A percentile compares a stretch with the other conserved stretches of the same genome.
Evolutionary conservation across 768 basidiomycete species (phyloP).

Genomic region (Sporobolomyces pararoseus): DNA sequence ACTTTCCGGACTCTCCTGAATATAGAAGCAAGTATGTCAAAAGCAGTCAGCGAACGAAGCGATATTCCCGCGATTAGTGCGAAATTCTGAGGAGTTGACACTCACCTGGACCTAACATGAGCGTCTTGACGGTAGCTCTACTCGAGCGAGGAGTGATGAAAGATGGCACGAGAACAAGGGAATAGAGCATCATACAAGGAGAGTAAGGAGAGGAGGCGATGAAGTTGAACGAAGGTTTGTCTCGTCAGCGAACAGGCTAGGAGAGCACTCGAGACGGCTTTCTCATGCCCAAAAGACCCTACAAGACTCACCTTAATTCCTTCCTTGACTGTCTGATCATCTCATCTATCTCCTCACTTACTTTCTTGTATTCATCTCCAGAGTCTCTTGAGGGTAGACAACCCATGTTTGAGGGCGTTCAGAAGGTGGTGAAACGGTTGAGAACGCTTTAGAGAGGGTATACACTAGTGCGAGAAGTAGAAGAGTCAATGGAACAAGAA

Average conservation of each 20-base stretch:
- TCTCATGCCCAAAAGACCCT: background rate
- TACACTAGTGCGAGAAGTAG: too few relatives aligned
- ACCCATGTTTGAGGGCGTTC: constrained; percentile 10
- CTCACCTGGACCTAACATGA: constrained; percentile 93
- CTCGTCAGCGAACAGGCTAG: background rate
- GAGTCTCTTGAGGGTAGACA: constrained; percentile 8
- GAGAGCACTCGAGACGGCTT: too few relatives aligned
- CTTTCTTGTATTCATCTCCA: background rate
- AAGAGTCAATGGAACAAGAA: too few relatives aligned
- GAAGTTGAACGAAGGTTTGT: background rate
- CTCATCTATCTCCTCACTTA: constrained; percentile 16
- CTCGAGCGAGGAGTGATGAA: background rate
- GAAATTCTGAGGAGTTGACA: constrained; percentile 53
- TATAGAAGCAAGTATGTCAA: too few relatives aligned
- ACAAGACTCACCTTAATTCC: constrained; percentile 15
- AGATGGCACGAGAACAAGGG: background rate
- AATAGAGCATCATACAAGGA: background rate
- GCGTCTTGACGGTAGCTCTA: constrained; percentile 58
- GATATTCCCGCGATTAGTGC: too few relatives aligned
- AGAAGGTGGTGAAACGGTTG: too few relatives aligned
- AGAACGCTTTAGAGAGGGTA: too few relatives aligned
- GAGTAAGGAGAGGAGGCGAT: background rate
- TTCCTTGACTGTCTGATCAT: constrained; percentile 1
- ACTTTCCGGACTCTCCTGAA: constrained; percentile 1
- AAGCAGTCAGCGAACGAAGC: too few relatives aligned